phyloP scores from a whole-genome alignment of 306 rosid genomes.

The Abrus pulchellus region DNA sequence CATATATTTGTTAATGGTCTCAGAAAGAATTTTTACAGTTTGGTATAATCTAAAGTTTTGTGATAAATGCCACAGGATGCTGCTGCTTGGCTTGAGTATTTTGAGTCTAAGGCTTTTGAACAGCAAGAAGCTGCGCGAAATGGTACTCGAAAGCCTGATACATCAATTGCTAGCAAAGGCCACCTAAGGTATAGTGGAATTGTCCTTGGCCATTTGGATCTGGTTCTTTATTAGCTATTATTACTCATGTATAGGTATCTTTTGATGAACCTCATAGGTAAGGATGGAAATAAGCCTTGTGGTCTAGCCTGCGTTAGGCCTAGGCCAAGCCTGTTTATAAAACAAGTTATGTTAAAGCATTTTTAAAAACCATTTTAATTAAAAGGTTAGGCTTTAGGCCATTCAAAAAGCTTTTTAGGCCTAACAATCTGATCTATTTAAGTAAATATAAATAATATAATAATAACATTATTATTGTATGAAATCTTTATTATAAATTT shows the following conservation, averaged over 20 bases:
- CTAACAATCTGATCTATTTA: neutral
- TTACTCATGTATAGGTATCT: neutral
- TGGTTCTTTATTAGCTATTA: constrained; percentile 17
- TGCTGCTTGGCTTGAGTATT: constrained; percentile 96
- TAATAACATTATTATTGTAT: neutral
- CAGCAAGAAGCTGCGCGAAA: constrained; percentile 94
- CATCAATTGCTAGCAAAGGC: constrained; percentile 93
- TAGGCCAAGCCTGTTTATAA: neutral
- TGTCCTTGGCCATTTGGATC: constrained; percentile 32
- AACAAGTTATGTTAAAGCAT: neutral
- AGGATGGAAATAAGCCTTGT: neutral
- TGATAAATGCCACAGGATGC: constrained; percentile 72
- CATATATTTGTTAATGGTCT: neutral
- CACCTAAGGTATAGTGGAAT: constrained; percentile 73
- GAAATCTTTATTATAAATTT: neutral
- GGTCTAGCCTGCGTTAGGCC: neutral
- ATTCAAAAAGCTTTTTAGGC: neutral
- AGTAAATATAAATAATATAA: neutral
- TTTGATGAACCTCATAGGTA: constrained; percentile 11
- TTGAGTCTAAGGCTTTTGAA: constrained; percentile 94
- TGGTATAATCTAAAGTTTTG: neutral
- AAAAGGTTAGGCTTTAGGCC: neutral
- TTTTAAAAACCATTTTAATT: neutral
- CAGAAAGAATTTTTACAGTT: neutral
- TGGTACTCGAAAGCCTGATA: constrained; percentile 88